phyloP scores from a whole-genome alignment of 2,329 filamentous ascomycete species.

The Aspergillus fumigatiaffinis region DNA sequence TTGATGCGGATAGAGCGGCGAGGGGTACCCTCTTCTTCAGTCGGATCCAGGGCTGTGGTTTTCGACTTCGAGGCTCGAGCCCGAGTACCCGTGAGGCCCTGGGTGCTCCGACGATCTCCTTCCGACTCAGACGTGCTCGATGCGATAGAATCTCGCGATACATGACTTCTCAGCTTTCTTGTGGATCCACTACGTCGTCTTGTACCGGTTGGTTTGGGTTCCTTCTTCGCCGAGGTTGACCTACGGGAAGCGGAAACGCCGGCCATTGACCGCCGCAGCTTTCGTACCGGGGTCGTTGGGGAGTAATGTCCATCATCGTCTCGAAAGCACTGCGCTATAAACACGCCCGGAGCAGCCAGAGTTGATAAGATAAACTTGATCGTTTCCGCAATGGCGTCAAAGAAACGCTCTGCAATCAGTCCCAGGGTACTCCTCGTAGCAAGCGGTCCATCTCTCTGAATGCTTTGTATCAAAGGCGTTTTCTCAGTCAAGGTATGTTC shows the following conservation, averaged over 20 bases:
- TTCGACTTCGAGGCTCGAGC: slow-evolving; percentile 25
- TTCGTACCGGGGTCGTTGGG: slow-evolving; percentile 68
- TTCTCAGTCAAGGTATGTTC: slow-evolving; percentile 56
- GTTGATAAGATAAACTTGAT: slow-evolving; percentile 75
- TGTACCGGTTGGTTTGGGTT: slow-evolving; percentile 20
- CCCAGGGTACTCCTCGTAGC: slow-evolving; percentile 40
- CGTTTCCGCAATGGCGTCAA: slow-evolving; percentile 67
- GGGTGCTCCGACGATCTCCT: slow-evolving; percentile 33
- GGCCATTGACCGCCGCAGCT: slow-evolving; percentile 45
- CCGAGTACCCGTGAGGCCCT: slow-evolving; percentile 20
- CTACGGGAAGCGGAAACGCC: slow-evolving; percentile 17
- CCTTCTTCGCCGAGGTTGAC: slow-evolving; percentile 19
- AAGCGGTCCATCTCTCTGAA: slow-evolving; percentile 33
- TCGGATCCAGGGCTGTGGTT: slow-evolving; percentile 19
- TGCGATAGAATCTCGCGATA: slow-evolving; percentile 42
- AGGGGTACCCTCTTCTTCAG: slow-evolving; percentile 61
- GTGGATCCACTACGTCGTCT: slow-evolving; percentile 27
- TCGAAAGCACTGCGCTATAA: slow-evolving; percentile 77
- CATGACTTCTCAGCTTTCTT: slow-evolving; percentile 29
- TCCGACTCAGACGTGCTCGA: slow-evolving; percentile 56
- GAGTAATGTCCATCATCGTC: slow-evolving; percentile 76
- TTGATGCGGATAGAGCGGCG: slow-evolving; percentile 88
- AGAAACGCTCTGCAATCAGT: slow-evolving; percentile 64
- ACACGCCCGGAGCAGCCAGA: slow-evolving; percentile 74
- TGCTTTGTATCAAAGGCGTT: slow-evolving; percentile 59